Percentiles rank a stretch among this genome's conserved stretches.
phyloP scores from a whole-genome alignment of 352 stramenopile genomes.

The Phytopythium ostracodes region DNA sequence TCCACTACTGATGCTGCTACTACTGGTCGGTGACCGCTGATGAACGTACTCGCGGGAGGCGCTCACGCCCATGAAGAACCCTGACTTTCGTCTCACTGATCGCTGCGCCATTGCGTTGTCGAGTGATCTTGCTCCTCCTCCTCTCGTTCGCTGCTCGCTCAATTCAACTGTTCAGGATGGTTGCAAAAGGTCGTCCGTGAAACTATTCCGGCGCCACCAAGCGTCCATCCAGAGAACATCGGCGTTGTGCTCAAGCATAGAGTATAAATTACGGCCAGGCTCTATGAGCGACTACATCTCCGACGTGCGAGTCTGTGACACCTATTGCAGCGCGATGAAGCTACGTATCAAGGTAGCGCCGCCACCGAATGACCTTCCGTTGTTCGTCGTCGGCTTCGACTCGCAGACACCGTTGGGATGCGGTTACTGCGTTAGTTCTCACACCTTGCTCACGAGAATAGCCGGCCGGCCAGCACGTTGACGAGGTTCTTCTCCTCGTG shows the following conservation, averaged over 20 bases:
- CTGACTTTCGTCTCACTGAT: not conserved
- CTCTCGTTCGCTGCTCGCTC: not conserved
- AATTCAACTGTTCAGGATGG: not conserved
- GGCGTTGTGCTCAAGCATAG: not conserved
- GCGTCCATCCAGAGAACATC: not conserved
- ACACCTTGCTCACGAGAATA: slow-evolving; percentile 28
- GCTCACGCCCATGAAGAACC: not conserved
- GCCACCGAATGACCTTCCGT: no score
- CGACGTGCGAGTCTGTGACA: not conserved
- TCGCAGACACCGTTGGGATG: no score
- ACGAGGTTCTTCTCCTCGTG: slow-evolving; percentile 72
- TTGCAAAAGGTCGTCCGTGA: not conserved
- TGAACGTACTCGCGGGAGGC: not conserved
- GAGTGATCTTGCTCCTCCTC: not conserved
- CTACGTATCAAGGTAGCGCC: not conserved
- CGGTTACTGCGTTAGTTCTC: not conserved
- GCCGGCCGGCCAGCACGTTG: slow-evolving; percentile 65
- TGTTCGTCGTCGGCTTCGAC: no score
- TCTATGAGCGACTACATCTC: not conserved
- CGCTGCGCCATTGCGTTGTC: not conserved
- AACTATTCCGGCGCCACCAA: not conserved
- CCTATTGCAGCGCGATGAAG: not conserved
- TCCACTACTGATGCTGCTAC: not conserved
- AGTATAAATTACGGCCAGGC: not conserved
- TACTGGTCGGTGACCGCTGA: not conserved